These are phyloP conservation scores for Camellia lanceoleosa DNA, from an alignment of 148 eudicot species.

Conservation along the genomic window DNA sequence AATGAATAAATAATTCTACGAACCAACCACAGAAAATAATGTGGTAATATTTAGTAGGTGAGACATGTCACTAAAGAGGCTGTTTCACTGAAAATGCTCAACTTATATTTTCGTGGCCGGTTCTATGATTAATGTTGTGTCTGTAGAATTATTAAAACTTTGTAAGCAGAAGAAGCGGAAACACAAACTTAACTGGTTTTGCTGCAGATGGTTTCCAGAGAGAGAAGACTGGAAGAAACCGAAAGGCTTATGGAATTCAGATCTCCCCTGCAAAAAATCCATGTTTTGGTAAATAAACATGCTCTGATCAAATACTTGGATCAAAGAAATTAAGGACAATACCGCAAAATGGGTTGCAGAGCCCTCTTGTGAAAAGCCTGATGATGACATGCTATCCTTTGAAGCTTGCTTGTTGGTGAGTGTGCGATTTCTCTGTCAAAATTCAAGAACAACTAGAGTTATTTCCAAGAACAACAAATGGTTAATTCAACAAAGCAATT, in stretches of 20 bases:
- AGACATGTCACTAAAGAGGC: too few species aligned
- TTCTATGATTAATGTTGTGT: too few species aligned
- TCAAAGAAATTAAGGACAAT: neutral
- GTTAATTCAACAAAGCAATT: neutral
- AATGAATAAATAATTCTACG: too few species aligned
- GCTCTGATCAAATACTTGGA: neutral
- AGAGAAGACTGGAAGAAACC: conserved; percentile 24
- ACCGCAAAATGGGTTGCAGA: conserved; percentile 38
- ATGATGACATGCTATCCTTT: conserved; percentile 16
- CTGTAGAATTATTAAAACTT: too few species aligned
- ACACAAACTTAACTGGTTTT: conserved; percentile 14
- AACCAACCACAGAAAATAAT: too few species aligned
- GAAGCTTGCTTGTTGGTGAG: conserved; percentile 25
- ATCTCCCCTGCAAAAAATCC: conserved; percentile 21
- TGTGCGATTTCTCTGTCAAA: conserved; percentile 25
- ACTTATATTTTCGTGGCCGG: too few species aligned
- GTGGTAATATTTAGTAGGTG: too few species aligned
- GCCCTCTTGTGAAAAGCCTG: conserved; percentile 45
- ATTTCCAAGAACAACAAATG: neutral
- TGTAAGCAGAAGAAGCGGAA: neutral
- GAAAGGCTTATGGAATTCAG: conserved; percentile 27
- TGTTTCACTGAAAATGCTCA: too few species aligned
- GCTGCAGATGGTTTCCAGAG: conserved; percentile 29
- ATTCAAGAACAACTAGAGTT: neutral
- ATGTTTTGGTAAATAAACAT: neutral